These are phyloP conservation scores for Kuraishia molischiana DNA, from an alignment of 805 yeast genomes.

Conservation along the genomic window DNA sequence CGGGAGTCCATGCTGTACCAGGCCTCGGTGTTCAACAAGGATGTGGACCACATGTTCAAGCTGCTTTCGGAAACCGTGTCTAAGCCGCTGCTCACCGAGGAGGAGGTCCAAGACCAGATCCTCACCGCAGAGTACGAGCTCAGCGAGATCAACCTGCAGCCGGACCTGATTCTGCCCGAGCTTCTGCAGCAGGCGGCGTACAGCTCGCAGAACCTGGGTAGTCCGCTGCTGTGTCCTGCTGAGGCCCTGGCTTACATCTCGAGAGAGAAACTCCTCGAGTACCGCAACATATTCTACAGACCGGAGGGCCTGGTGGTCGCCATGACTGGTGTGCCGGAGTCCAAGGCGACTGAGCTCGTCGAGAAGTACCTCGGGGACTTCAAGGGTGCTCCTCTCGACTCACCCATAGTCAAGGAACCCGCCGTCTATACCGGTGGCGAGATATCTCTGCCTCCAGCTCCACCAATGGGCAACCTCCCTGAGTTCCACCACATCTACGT, in stretches of 20 bases:
- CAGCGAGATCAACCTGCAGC: constrained; percentile 71
- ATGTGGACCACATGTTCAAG: constrained; percentile 69
- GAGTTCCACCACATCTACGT: constrained; percentile 80
- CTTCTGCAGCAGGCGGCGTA: constrained; percentile 82
- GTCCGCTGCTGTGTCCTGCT: constrained; percentile 74
- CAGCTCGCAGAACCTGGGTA: constrained; percentile 62
- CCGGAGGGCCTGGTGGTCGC: constrained; percentile 83
- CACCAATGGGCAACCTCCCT: constrained; percentile 57
- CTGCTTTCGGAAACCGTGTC: constrained; percentile 72
- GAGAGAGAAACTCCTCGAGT: constrained; percentile 39
- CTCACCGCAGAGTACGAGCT: constrained; percentile 73
- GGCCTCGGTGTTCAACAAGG: constrained; percentile 86
- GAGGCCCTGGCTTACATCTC: constrained; percentile 52
- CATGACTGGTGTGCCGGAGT: constrained; percentile 76
- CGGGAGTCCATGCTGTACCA: constrained; percentile 91
- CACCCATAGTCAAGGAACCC: constrained; percentile 17
- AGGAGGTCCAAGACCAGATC: constrained; percentile 67
- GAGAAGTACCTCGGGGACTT: constrained; percentile 57
- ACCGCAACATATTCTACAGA: constrained; percentile 55
- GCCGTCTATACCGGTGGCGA: constrained; percentile 57
- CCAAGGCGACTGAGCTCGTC: constrained; percentile 54
- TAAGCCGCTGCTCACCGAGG: constrained; percentile 54
- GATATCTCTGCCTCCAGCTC: constrained; percentile 39
- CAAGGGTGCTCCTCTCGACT: constrained; percentile 20
- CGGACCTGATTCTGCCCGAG: constrained; percentile 83